Evolutionary conservation across 371 early-diverging fungal genomes (phyloP).

Genomic region (Mucor indicus): DNA sequence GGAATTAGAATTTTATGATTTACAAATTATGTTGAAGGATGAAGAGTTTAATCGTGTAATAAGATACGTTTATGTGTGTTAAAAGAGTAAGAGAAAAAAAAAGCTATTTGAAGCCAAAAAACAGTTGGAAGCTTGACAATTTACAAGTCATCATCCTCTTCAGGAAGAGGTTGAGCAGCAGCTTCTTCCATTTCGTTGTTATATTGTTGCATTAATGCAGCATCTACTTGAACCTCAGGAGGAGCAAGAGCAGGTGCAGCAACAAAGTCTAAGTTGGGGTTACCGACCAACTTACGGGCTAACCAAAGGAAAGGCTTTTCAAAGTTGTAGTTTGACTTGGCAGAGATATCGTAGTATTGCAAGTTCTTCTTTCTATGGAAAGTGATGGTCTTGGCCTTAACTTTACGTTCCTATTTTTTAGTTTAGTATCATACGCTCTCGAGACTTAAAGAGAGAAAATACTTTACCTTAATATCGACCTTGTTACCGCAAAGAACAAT

Average conservation of each 20-base stretch:
- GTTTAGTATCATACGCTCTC: background rate
- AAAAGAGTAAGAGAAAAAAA: background rate
- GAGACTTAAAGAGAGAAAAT: background rate
- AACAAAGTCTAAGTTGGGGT: slow-evolving; percentile 95
- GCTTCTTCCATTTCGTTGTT: slow-evolving; percentile 73
- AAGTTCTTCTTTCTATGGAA: slow-evolving; percentile 99
- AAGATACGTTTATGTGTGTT: too few species aligned
- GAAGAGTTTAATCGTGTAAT: too few species aligned
- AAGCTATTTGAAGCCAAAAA: background rate
- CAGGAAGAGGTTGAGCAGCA: slow-evolving; percentile 84
- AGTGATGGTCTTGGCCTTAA: slow-evolving; percentile 99
- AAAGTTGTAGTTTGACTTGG: slow-evolving; percentile 99
- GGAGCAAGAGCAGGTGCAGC: slow-evolving; percentile 98
- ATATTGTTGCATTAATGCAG: slow-evolving; percentile 75
- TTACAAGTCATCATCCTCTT: slow-evolving; percentile 80
- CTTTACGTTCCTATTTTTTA: slow-evolving; percentile 90
- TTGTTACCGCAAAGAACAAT: slow-evolving; percentile 99
- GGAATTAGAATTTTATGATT: too few species aligned
- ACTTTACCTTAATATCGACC: slow-evolving; percentile 92
- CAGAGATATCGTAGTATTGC: slow-evolving; percentile 99
- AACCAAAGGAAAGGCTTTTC: slow-evolving; percentile 99
- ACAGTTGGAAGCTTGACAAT: background rate
- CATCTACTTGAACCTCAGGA: slow-evolving; percentile 92
- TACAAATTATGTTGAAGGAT: too few species aligned
- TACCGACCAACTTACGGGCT: slow-evolving; percentile 96